Evolutionary conservation across 2,329 filamentous ascomycete genomes (phyloP).

Genomic region (Stemphylium vesicarium): DNA sequence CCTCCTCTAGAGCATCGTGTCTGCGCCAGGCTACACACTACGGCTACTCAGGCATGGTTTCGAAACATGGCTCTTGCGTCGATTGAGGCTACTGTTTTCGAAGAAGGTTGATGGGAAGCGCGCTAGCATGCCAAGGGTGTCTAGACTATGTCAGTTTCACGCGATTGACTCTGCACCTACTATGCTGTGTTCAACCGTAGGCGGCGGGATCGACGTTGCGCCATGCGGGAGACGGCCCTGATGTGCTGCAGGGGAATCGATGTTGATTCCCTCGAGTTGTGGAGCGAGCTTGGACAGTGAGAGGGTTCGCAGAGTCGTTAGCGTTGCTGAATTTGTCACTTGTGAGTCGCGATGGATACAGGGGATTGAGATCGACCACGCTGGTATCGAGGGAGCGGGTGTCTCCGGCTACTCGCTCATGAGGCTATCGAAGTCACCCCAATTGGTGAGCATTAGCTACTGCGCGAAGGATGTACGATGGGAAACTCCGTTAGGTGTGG

Average conservation of each 20-base stretch:
- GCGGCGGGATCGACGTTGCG: constrained; percentile 4
- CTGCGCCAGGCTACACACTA: not conserved
- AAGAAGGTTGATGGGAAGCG: not conserved
- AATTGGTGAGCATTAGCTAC: not conserved
- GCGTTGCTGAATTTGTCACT: not conserved
- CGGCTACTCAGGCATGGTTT: constrained; percentile 4
- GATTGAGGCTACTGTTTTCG: constrained; percentile 1
- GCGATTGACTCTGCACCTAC: not conserved
- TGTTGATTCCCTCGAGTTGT: not conserved
- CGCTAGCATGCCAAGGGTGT: not conserved
- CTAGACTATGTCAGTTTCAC: constrained; percentile 3
- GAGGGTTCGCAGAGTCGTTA: not conserved
- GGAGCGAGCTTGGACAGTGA: not conserved
- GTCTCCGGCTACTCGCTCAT: not conserved
- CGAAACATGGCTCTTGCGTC: constrained; percentile 8
- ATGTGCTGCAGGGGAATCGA: constrained; percentile 1
- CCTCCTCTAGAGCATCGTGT: not conserved
- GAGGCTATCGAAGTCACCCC: not conserved
- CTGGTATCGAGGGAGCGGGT: not conserved
- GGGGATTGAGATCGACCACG: not conserved
- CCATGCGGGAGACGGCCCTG: not conserved
- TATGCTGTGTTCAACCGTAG: not conserved
- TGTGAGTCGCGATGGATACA: not conserved
- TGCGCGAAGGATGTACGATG: not conserved
- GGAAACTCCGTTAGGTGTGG: not conserved